Conservation (phyloP, 805 yeast species). For the Wickerhamiella australiensis region DNA sequence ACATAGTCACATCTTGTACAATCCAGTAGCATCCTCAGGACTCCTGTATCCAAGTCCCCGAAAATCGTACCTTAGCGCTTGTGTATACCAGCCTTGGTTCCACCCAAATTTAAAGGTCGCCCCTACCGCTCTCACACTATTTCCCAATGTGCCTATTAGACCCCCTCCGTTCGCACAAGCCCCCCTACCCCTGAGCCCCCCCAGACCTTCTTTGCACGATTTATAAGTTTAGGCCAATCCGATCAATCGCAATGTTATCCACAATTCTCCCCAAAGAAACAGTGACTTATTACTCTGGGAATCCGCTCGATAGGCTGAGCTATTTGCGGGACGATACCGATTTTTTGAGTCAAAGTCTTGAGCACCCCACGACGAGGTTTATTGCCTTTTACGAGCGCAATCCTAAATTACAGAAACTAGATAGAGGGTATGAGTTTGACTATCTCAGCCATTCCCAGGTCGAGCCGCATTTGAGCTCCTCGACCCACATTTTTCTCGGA, state of each 20-base stretch:
- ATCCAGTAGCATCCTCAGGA: too few relatives aligned
- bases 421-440: not conserved
- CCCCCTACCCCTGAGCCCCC: not conserved
- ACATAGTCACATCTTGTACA: too few relatives aligned
- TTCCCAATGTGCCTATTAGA: too few relatives aligned
- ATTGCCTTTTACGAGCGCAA: constrained; percentile 31
- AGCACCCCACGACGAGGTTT: constrained; percentile 39
- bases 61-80: too few relatives aligned
- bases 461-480: not conserved
- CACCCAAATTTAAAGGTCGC: too few relatives aligned
- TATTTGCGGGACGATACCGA: constrained; percentile 46
- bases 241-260: not conserved
- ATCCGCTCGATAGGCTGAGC: constrained; percentile 50
- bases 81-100: too few relatives aligned
- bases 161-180: not conserved
- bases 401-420: constrained; percentile 18
- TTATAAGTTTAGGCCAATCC: not conserved
- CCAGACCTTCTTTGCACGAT: not conserved
- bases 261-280: constrained; percentile 1
- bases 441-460: not conserved
- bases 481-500: constrained; percentile 4
- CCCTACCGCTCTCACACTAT: too few relatives aligned
- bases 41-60: too few relatives aligned
- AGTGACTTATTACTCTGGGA: constrained; percentile 35
- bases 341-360: constrained; percentile 38